Evolutionary conservation across 768 basidiomycete species (phyloP).

Genomic region (Mycena alexandri): DNA sequence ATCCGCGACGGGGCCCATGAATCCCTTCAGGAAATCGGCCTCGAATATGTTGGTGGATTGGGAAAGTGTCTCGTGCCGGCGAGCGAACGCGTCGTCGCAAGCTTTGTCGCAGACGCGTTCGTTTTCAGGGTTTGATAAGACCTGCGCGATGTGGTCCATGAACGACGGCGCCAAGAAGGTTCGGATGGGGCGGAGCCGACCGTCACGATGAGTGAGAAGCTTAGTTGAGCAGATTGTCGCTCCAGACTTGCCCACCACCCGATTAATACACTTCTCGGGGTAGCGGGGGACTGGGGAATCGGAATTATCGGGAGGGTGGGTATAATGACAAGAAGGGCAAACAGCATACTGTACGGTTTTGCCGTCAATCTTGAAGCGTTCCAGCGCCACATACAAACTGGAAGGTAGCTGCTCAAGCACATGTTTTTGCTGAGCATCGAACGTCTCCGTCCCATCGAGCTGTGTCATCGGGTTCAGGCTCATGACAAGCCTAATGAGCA

Average conservation of each 20-base stretch:
- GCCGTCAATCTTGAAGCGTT: slow-evolving; percentile 19
- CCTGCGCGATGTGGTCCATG: slow-evolving; percentile 35
- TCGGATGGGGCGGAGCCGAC: slow-evolving; percentile 27
- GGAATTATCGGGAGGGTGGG: slow-evolving; percentile 3
- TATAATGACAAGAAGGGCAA: slow-evolving; percentile 24
- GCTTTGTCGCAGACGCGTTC: slow-evolving; percentile 30
- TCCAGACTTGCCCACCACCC: neutral
- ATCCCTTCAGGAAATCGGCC: slow-evolving; percentile 40
- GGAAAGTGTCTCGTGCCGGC: neutral
- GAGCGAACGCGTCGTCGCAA: slow-evolving; percentile 33
- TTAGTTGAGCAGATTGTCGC: neutral
- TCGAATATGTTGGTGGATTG: slow-evolving; percentile 36
- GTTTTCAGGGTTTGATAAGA: slow-evolving; percentile 30
- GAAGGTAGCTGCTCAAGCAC: slow-evolving; percentile 19
- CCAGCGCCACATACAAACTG: slow-evolving; percentile 13
- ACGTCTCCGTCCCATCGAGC: neutral
- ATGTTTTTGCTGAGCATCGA: slow-evolving; percentile 7
- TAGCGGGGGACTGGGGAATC: slow-evolving; percentile 1
- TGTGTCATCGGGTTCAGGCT: neutral
- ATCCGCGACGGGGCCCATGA: slow-evolving; percentile 37
- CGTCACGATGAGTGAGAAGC: slow-evolving; percentile 8
- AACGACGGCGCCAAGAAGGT: slow-evolving; percentile 34
- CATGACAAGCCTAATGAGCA: slow-evolving; percentile 18
- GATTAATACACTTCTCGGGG: slow-evolving; percentile 4
- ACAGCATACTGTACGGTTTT: slow-evolving; percentile 8